A percentile compares a stretch with the other conserved stretches of the same genome.
Evolutionary conservation across 1,284 basidiomycete species (phyloP).

Genomic region (Pseudozyma pruni): DNA sequence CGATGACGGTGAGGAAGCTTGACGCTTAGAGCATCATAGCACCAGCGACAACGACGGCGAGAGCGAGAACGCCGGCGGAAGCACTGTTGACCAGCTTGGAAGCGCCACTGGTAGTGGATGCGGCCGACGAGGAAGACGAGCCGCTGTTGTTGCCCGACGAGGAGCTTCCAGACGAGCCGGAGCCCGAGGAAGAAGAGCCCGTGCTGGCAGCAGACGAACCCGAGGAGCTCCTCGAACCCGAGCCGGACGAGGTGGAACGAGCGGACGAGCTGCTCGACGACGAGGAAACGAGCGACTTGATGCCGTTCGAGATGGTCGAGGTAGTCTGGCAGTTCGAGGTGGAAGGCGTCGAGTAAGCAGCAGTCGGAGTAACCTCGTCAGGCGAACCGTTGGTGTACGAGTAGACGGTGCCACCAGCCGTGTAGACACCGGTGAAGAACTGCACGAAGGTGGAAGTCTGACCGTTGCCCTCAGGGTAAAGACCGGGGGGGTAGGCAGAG

Average conservation of each 20-base stretch:
- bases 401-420: conserved; percentile 38
- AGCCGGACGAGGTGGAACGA: conserved; percentile 13
- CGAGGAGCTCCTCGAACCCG: conserved; percentile 12
- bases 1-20: too few relatives aligned
- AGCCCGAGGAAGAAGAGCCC: conserved; percentile 4
- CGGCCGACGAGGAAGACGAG: conserved; percentile 2
- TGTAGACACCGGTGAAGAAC: conserved; percentile 59
- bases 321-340: conserved; percentile 59
- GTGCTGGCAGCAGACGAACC: conserved; percentile 9
- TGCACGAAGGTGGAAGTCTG: conserved; percentile 64
- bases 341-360: conserved; percentile 63
- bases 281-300: conserved; percentile 50
- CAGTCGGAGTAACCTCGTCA: conserved; percentile 55
- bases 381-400: conserved; percentile 64
- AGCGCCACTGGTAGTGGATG: conserved; percentile 25
- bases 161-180: conserved; percentile 11
- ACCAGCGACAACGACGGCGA: conserved; percentile 39
- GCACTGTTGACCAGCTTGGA: conserved; percentile 18
- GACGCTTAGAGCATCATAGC: conserved; percentile 50
- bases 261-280: conserved; percentile 5
- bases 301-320: conserved; percentile 59
- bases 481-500: conserved; percentile 66
- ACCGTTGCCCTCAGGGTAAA: conserved; percentile 57
- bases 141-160: not conserved
- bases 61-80: conserved; percentile 19